Base-by-base conservation (phyloP, 768 basidiomycete species). In the Clathrus columnatus region DNA sequence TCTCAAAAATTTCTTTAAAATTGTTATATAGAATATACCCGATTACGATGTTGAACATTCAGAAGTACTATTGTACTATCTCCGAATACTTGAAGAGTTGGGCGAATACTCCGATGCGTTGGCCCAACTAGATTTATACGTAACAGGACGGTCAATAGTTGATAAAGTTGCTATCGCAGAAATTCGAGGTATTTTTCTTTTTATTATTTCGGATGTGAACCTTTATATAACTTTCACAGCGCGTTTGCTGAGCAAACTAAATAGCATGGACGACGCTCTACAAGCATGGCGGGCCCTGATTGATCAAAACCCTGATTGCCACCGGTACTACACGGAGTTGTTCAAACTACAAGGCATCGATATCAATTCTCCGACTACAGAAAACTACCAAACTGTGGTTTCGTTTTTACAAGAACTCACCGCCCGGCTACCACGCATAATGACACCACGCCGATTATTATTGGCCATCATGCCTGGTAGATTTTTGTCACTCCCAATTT, bases 241-340 rank as follows among this genome's bases (percentile, higher is more conserved):
- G 1, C 85, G 87, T 32, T 67, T 96, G 1, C 74, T 91, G n/a
- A 76, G 81, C 29, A 84, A 83, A 63, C 70, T 85, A 10, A 75
- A 76, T 1, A 70, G 74, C 59, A 73, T 74, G 14, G 76, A 82
- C 4, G 83, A 89, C 48, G 90, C 96, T 0, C 82, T 87, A 60
- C 78, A 84, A 58, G 83, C 87, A 0, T 98, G 91, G 86, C 75
- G 79, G 29, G 74, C 78, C 0, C 72, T 99, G 24, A 79, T 99
- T 42, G 84, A 91, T 51, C 82, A 84, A 65, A 98, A 96, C 66
- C 74, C 90, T 1, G 94, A 97, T 57, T 81, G 77, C 62, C 78
- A 83, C 61, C 82, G 82, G 51, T 91, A 93, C 67, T 96, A 93
- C 71, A 70, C 71, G 28, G 85, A 83, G 6, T 89, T 82, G 63